Evolutionary conservation across 108 stramenopile genomes (phyloP).

Genomic region (Nannochloropsis salina): DNA sequence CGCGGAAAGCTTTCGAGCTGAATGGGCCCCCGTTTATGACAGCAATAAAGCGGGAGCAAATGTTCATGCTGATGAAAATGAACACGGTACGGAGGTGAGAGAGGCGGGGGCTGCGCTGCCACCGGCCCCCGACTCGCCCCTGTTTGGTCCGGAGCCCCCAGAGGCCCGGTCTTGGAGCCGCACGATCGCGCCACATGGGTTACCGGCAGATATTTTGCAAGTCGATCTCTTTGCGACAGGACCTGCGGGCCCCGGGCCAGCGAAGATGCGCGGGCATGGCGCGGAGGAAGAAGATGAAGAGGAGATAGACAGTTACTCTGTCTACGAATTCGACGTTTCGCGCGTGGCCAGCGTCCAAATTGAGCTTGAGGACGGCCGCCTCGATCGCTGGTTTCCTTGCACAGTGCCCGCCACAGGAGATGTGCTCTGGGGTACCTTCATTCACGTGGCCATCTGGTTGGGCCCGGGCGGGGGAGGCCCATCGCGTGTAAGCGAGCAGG

Average conservation of each 20-base stretch:
- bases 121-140: too few species aligned
- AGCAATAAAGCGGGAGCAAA: not conserved
- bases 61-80: not conserved
- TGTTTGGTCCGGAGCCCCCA: too few species aligned
- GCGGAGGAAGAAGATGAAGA: slow-evolving; percentile 1
- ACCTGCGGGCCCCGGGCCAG: not conserved
- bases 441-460: slow-evolving; percentile 12
- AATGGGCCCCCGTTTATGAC: not conserved
- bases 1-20: slow-evolving; percentile 16
- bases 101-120: not conserved
- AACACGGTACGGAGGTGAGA: not conserved
- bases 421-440: not conserved
- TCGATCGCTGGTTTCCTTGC: slow-evolving; percentile 6
- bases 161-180: too few species aligned
- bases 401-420: not conserved
- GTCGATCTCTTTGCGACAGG: not conserved
- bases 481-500: too few species aligned
- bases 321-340: not conserved
- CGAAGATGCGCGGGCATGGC: not conserved
- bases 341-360: not conserved
- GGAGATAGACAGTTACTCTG: not conserved
- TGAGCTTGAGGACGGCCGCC: not conserved
- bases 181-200: not conserved
- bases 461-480: not conserved
- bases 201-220: not conserved